A percentile compares a stretch with the other conserved stretches of the same genome.
These are phyloP conservation scores for Pulveroboletus ravenelii DNA, from an alignment of 768 basidiomycete species.

Conservation along the genomic window DNA sequence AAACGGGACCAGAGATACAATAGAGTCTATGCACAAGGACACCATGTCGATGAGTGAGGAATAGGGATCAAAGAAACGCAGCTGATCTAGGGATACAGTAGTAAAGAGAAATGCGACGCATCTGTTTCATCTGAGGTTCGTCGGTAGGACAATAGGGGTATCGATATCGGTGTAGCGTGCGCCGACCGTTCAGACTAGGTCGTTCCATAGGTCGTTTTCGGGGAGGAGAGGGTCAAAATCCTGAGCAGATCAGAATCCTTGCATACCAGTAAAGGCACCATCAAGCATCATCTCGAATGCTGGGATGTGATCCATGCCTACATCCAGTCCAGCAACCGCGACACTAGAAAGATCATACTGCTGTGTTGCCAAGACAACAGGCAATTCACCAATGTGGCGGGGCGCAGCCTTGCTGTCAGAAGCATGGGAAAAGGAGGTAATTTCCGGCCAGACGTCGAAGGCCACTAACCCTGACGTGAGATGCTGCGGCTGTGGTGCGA, in stretches of 20 bases:
- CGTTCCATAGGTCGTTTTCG: not conserved
- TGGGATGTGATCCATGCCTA: not conserved
- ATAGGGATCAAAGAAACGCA: not conserved
- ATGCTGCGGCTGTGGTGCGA: constrained; percentile 28
- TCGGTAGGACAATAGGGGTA: not conserved
- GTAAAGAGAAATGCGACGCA: not conserved
- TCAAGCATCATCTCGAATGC: constrained; percentile 19
- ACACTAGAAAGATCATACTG: not conserved
- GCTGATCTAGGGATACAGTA: constrained; percentile 3
- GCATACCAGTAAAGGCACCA: constrained; percentile 6
- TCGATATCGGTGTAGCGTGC: not conserved
- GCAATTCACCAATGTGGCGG: not conserved
- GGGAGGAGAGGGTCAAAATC: too few species aligned
- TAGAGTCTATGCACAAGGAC: not conserved
- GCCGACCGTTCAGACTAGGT: not conserved
- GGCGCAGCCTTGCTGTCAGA: not conserved
- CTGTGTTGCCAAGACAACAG: constrained; percentile 1
- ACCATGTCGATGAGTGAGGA: not conserved
- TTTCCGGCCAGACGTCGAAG: constrained; percentile 23
- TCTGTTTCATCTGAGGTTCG: not conserved
- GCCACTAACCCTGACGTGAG: not conserved
- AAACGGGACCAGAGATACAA: not conserved
- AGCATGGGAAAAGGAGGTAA: not conserved
- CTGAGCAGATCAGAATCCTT: constrained; percentile 6
- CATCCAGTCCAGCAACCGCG: constrained; percentile 6